phyloP scores from a whole-genome alignment of 1,284 basidiomycete species.

The Sanghuangporus baumii region DNA sequence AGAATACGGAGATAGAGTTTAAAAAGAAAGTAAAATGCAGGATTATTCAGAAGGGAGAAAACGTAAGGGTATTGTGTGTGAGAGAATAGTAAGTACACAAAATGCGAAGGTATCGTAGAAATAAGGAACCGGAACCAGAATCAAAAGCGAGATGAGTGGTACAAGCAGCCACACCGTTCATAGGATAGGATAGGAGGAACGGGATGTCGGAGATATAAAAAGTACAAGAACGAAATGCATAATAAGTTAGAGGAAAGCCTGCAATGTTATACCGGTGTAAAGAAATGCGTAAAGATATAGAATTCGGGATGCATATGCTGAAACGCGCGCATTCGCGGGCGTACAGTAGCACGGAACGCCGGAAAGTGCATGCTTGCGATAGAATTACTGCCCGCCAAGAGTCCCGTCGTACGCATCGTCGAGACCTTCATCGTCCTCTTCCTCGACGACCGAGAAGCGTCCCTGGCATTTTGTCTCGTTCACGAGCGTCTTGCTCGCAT shows the following conservation, averaged over 20 bases:
- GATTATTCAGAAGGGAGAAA: not conserved
- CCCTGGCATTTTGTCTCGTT: not conserved
- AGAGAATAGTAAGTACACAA: not conserved
- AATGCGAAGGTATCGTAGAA: not conserved
- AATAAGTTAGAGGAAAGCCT: constrained; percentile 1
- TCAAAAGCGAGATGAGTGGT: not conserved
- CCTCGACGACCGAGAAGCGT: constrained; percentile 13
- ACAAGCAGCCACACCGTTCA: not conserved
- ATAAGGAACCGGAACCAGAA: not conserved
- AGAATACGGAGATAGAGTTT: not conserved
- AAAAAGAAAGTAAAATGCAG: not conserved
- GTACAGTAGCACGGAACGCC: not conserved
- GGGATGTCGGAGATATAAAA: not conserved
- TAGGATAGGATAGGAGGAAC: not conserved
- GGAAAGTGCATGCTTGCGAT: not conserved
- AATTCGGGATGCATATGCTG: not conserved
- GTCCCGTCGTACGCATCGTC: not conserved
- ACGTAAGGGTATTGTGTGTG: not conserved
- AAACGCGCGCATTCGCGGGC: not conserved
- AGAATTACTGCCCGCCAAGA: not conserved
- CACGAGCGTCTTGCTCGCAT: not conserved
- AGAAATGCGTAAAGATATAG: not conserved
- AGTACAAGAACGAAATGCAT: not conserved
- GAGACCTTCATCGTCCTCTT: constrained; percentile 12
- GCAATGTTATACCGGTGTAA: not conserved